Evolutionary conservation across 2,329 filamentous ascomycete genomes (phyloP).

Genomic region (Ceratocystis eucalypticola): DNA sequence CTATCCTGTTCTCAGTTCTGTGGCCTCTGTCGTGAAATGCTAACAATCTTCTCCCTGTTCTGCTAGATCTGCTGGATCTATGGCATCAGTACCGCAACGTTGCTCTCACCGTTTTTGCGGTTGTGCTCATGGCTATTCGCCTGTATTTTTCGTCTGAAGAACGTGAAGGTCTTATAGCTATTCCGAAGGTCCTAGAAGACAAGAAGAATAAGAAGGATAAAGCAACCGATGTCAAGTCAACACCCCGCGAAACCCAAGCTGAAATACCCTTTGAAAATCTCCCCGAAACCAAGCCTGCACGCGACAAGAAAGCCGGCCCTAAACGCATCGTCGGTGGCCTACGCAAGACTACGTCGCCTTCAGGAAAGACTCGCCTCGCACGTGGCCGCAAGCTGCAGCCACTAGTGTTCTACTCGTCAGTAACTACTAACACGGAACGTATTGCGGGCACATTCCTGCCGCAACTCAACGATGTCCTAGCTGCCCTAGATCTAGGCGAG

Average conservation of each 20-base stretch:
- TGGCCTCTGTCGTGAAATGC: neutral
- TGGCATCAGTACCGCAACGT: constrained; percentile 37
- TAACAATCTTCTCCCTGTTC: neutral
- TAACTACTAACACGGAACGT: constrained; percentile 71
- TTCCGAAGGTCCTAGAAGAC: constrained; percentile 28
- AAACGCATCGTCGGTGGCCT: constrained; percentile 36
- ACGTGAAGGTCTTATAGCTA: constrained; percentile 27
- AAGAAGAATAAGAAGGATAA: constrained; percentile 19
- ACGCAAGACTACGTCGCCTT: constrained; percentile 23
- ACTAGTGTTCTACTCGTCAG: constrained; percentile 76
- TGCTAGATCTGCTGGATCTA: constrained; percentile 29
- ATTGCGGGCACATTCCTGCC: constrained; percentile 52
- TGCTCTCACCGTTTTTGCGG: constrained; percentile 30
- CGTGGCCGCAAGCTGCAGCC: constrained; percentile 45
- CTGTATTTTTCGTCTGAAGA: constrained; percentile 32
- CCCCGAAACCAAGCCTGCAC: constrained; percentile 22
- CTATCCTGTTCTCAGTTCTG: neutral
- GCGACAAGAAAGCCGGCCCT: constrained; percentile 25
- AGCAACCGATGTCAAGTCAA: neutral
- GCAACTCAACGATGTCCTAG: constrained; percentile 39
- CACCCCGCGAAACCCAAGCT: constrained; percentile 10
- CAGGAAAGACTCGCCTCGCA: constrained; percentile 21
- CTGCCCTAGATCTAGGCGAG: constrained; percentile 29
- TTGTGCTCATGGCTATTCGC: constrained; percentile 29
- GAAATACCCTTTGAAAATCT: neutral